Evolutionary conservation across 2,329 filamentous ascomycete species (phyloP).

Genomic region (Sporothrix luriei): DNA sequence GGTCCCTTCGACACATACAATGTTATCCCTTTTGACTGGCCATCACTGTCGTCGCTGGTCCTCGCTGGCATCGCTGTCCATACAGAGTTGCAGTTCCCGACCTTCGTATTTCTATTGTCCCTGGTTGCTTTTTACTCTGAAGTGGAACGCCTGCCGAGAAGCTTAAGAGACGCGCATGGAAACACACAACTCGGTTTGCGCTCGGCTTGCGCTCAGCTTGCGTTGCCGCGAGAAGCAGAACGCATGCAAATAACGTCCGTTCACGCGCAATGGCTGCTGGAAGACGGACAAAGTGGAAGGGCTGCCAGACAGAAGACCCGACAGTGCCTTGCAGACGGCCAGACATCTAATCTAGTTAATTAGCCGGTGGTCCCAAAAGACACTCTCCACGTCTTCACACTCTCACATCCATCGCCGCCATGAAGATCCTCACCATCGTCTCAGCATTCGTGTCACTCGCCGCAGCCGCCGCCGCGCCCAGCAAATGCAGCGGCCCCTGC

Average conservation of each 20-base stretch:
- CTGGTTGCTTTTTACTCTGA: neutral
- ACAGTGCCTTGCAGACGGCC: neutral
- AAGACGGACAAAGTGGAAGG: neutral
- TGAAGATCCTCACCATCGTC: conserved; percentile 13
- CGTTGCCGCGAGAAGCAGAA: neutral
- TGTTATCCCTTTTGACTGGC: no score
- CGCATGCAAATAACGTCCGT: neutral
- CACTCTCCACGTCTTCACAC: no score
- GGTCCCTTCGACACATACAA: no score
- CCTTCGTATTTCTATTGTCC: neutral
- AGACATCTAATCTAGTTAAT: neutral
- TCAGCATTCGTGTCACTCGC: neutral
- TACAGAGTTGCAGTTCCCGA: conserved; percentile 20
- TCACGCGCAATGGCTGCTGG: neutral
- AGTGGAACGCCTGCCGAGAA: neutral
- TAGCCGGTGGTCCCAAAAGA: neutral
- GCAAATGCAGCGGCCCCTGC: neutral
- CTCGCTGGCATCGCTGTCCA: neutral
- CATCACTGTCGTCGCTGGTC: no score
- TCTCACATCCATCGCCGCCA: neutral
- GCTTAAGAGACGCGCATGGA: neutral
- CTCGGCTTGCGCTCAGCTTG: conserved; percentile 18
- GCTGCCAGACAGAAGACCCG: neutral
- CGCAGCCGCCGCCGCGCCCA: conserved; percentile 22
- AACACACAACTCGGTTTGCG: neutral